Base-by-base conservation (phyloP, 257 asterid species). In the Mitragyna speciosa region DNA sequence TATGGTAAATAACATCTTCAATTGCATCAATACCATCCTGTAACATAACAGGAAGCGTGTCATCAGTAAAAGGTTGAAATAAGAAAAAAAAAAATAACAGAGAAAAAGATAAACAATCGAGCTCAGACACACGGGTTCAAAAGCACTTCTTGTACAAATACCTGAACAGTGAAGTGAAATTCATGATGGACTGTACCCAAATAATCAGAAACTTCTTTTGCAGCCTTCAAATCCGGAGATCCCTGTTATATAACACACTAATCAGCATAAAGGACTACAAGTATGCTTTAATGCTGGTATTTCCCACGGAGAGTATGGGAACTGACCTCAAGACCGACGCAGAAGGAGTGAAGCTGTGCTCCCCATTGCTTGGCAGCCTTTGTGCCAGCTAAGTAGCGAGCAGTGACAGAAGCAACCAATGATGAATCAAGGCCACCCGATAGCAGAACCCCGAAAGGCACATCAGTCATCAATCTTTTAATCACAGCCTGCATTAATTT, bases 341-440 rank as follows among this genome's bases (percentile, higher is more conserved):
- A 96, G 90, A 96, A 96, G 68, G 99, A 92, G 86, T 92, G 99
- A 80, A 96, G 97, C 68, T 96, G 97, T 8, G 95, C 82, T 74
- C 99, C 99, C 99, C 97, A 93, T 33, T 94, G 94, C 83, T 90
- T 92, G 12, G 96, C 97, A 0, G 96, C 97, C 82, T 91, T 92
- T 0, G 98, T 92, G 65, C 90, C 92, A 17, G 95, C 89, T 83
- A 96, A 84, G 86, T 96, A 80, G 47, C 99, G 98, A 67, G 99
- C 87, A n/a, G 99, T 92, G 81, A 96, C 78, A 26, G 99, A 80
- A 41, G 99, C 98, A 64, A 96, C 98, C 78, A 96, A 77, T 0
- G 99, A 96, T 3, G 99, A 96, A 90, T 94, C 99, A 41, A 96
- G 98, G 31, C 98, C 99, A 74, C 99, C 98, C 4, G 98, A 94